Evolutionary conservation across 2,329 filamentous ascomycete genomes (phyloP).

Genomic region (Penicillium decumbens): DNA sequence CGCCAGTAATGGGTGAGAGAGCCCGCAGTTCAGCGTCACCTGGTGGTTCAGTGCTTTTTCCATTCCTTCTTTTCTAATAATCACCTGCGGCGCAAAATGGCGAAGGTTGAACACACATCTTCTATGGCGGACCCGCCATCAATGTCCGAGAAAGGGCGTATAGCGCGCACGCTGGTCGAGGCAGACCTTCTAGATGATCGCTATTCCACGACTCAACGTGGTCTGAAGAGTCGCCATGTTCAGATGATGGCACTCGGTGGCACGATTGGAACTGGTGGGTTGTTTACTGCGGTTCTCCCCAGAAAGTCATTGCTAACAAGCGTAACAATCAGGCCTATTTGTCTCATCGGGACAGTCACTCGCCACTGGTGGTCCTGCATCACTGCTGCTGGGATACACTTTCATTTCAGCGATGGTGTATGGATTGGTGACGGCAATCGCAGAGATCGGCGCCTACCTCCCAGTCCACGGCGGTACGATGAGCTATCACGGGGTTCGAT

Average conservation of each 20-base stretch:
- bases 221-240: constrained; percentile 42
- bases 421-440: constrained; percentile 46
- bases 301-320: not conserved
- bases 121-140: not conserved
- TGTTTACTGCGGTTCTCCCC: not conserved
- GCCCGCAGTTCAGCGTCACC: too few species aligned
- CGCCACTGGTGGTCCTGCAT: constrained; percentile 49
- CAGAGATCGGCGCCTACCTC: constrained; percentile 42
- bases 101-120: constrained; percentile 1
- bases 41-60: too few species aligned
- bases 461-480: constrained; percentile 44
- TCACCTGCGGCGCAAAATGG: not conserved
- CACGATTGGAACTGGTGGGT: constrained; percentile 50
- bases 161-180: constrained; percentile 29
- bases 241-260: constrained; percentile 31
- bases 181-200: constrained; percentile 40
- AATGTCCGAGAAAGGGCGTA: constrained; percentile 13
- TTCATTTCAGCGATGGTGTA: constrained; percentile 48
- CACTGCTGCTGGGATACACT: constrained; percentile 50
- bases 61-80: not conserved
- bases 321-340: constrained; percentile 42
- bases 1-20: too few species aligned
- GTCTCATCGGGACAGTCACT: constrained; percentile 52
- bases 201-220: constrained; percentile 39
- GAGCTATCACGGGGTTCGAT: constrained; percentile 43